These are phyloP conservation scores for Hansenula anomala DNA, from an alignment of 1,139 yeast species.

Conservation along the genomic window DNA sequence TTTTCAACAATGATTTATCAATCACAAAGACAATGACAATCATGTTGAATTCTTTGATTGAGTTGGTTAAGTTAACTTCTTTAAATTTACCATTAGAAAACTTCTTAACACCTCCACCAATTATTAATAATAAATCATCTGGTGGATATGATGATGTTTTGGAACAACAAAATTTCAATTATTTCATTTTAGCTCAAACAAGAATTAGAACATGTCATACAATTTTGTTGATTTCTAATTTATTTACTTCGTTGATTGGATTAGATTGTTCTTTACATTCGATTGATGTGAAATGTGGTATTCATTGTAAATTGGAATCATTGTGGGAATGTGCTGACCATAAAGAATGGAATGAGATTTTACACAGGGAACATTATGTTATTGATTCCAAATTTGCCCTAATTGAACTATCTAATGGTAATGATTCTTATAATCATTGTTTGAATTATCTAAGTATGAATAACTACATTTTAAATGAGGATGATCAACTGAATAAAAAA, in stretches of 20 bases:
- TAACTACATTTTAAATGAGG: slow-evolving; percentile 29
- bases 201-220: slow-evolving; percentile 83
- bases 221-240: slow-evolving; percentile 65
- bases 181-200: slow-evolving; percentile 76
- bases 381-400: slow-evolving; percentile 46
- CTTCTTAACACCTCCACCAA: slow-evolving; percentile 54
- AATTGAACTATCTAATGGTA: slow-evolving; percentile 56
- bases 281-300: slow-evolving; percentile 67
- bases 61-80: slow-evolving; percentile 71
- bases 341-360: slow-evolving; percentile 48
- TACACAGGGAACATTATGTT: slow-evolving; percentile 29
- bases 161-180: slow-evolving; percentile 51
- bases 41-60: slow-evolving; percentile 74
- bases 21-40: slow-evolving; percentile 72
- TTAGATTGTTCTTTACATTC: slow-evolving; percentile 50
- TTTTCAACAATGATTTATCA: slow-evolving; percentile 71
- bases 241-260: slow-evolving; percentile 68
- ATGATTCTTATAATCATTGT: slow-evolving; percentile 43
- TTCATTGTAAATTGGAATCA: slow-evolving; percentile 63
- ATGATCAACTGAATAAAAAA: slow-evolving; percentile 31
- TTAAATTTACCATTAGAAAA: slow-evolving; percentile 68
- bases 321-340: slow-evolving; percentile 63
- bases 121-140: slow-evolving; percentile 28
- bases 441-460: slow-evolving; percentile 45
- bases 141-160: slow-evolving; percentile 37